Base-by-base conservation (phyloP, 495 filamentous ascomycete species). In the Penicillium malachiteum region DNA sequence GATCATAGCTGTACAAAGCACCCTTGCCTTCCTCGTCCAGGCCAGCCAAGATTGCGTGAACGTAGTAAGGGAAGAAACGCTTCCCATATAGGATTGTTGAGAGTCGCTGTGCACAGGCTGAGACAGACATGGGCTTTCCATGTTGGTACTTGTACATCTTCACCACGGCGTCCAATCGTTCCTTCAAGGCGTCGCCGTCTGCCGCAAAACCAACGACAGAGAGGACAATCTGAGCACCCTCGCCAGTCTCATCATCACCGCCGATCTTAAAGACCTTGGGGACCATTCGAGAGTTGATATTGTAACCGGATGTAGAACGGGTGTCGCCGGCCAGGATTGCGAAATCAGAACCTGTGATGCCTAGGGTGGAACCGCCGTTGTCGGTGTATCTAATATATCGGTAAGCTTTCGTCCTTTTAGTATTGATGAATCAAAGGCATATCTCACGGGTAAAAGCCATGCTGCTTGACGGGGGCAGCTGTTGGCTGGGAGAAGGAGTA, bases 51-150 rank as follows among this genome's bases (percentile, higher is more conserved):
- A 98, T 96, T 30, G 92, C 93, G 64, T 89, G 81, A 34, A 93
- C 90, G 70, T 97, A 98, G 79, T 96, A 97, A 13, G 94, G 94
- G 81, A 98, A 98, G 79, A 98, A 98, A 26, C 94, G 89, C 77
- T 96, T 97, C 69, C 86, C 78, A 78, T 98, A 98, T 34, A 98
- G 84, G 56, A 97, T 93, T 3, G 94, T 97, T 18, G 88, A 90
- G 50, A 98, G 78, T 35, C 91, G 83, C 72, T 97, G 92, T 31
- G 94, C 94, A 71, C 92, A 96, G 12, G 94, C 94, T 64, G 87
- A 85, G 62, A 97, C 90, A 54, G 83, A 86, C 87, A 98, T 97
- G 41, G 85, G 79, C 72, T 95, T 96, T 57, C 91, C 91, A 70
- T 97, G 92, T 66, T 93, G 89, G 74, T 96, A 96, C 60, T 85